Base-by-base conservation (phyloP, 768 basidiomycete genomes). In the Pluteus cervinus region DNA sequence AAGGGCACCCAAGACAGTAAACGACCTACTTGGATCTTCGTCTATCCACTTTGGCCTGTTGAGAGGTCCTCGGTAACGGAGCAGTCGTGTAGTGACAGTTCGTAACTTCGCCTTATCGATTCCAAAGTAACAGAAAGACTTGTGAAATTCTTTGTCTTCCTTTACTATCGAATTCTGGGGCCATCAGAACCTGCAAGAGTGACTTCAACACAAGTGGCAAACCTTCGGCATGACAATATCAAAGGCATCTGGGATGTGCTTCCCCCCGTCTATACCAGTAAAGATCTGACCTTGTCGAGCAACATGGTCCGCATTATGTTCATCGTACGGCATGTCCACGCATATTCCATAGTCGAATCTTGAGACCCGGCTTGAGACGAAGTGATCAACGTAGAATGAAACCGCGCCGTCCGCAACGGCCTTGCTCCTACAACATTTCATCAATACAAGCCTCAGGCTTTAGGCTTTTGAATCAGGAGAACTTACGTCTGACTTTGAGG, bases 141-240 rank as follows among this genome's bases (percentile, higher is more conserved):
- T 62, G 26, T 58, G 56, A 40, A 70, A 73, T 40, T 70, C 69
- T 43, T 68, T 62, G 25, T 60, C 53, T 39, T 71, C 71, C 5
- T 58, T 60, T 0, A 73, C 69, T 48, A 57, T 33, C 58, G 64
- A 4, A 62, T 68, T 10, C 67, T 68, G 71, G 73, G 24, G 26
- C 18, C 29, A 11, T n/a, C 23, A 23, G 10, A n/a, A 23, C 24
- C 7, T 7, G 20, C 17, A 14, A 2, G 12, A 7, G 18, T 21
- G 11, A 25, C 6, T 7, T 8, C 3, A 12, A 28, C 4, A 25
- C 7, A 8, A 4, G 11, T 7, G 7, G 30, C 14, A 29, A 17
- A 73, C 72, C 56, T 55, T 68, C 2, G 55, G 58, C 11, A 74
- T 42, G 40, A 74, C 71, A 2, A 62, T 49, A 29, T 61, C 59